A percentile compares a stretch with the other conserved stretches of the same genome.
Evolutionary conservation across 1,284 basidiomycete genomes (phyloP).

Genomic region (Trametes pubescens): DNA sequence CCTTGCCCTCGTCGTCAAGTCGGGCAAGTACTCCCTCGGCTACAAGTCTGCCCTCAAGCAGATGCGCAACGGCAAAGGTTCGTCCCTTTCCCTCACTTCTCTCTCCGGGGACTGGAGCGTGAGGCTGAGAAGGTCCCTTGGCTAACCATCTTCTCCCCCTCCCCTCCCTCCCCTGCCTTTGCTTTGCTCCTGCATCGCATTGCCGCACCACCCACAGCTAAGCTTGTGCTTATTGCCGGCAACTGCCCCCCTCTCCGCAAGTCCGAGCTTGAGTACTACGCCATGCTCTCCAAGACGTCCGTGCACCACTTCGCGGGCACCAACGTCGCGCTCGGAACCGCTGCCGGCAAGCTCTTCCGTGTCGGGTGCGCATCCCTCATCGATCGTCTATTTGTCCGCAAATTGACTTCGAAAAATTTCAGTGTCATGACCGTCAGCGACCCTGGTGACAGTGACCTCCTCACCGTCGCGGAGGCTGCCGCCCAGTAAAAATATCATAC

Average conservation of each 20-base stretch:
- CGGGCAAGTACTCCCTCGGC: slow-evolving; percentile 91
- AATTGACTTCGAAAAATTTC: not conserved
- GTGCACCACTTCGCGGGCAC: slow-evolving; percentile 98
- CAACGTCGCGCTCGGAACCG: slow-evolving; percentile 98
- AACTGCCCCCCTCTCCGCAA: slow-evolving; percentile 99
- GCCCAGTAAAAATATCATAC: slow-evolving; percentile 50
- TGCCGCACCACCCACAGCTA: slow-evolving; percentile 65
- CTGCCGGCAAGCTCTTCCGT: slow-evolving; percentile 99
- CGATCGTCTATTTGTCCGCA: not conserved
- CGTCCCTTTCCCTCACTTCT: slow-evolving; percentile 51
- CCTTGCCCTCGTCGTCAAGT: slow-evolving; percentile 98
- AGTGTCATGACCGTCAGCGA: slow-evolving; percentile 98
- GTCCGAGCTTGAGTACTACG: slow-evolving; percentile 99
- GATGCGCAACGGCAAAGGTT: slow-evolving; percentile 98
- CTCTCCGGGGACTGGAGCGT: slow-evolving; percentile 90
- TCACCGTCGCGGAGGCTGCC: slow-evolving; percentile 76
- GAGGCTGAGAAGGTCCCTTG: slow-evolving; percentile 97
- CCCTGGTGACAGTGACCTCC: slow-evolving; percentile 96
- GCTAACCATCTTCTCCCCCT: slow-evolving; percentile 53
- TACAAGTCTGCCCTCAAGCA: slow-evolving; percentile 99
- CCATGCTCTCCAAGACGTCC: slow-evolving; percentile 98
- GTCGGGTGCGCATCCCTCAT: slow-evolving; percentile 77
- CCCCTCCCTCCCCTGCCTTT: slow-evolving; percentile 30
- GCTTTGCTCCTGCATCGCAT: slow-evolving; percentile 7
- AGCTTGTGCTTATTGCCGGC: slow-evolving; percentile 98